A percentile compares a stretch with the other conserved stretches of the same genome.
Evolutionary conservation across 306 rosid genomes (phyloP).

Genomic region (Coriaria nepalensis): DNA sequence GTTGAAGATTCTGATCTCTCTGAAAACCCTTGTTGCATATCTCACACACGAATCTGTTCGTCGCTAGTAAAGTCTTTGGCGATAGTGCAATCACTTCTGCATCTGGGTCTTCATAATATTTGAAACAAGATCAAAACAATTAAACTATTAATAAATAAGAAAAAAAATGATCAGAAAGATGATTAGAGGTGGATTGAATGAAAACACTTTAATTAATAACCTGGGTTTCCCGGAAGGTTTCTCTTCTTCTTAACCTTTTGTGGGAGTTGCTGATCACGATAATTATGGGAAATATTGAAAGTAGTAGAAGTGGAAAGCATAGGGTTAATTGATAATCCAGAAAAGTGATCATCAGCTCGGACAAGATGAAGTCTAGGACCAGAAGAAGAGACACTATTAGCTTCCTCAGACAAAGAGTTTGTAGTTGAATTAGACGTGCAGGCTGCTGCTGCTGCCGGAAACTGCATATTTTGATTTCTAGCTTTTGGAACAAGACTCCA

Average conservation of each 20-base stretch:
- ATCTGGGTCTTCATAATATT: conserved; percentile 12
- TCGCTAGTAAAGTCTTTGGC: conserved; percentile 56
- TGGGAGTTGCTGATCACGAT: conserved; percentile 23
- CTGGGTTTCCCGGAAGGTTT: conserved; percentile 88
- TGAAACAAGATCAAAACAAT: conserved; percentile 1
- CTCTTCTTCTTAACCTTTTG: conserved; percentile 63
- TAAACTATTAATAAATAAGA: neutral
- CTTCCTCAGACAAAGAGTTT: conserved; percentile 47
- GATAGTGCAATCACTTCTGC: conserved; percentile 69
- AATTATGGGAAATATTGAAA: conserved; percentile 22
- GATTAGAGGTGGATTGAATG: neutral
- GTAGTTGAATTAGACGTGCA: conserved; percentile 53
- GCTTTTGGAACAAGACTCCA: conserved; percentile 46
- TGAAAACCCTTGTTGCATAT: conserved; percentile 73
- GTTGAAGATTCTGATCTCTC: conserved; percentile 65
- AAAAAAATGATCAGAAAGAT: neutral
- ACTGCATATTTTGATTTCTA: conserved; percentile 21
- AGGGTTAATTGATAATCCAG: conserved; percentile 13
- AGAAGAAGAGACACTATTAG: conserved; percentile 49
- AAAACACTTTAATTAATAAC: conserved; percentile 12
- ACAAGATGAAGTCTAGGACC: conserved; percentile 31
- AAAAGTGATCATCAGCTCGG: conserved; percentile 14
- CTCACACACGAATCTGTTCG: conserved; percentile 64
- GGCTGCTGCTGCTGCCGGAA: conserved; percentile 26
- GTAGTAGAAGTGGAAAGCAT: conserved; percentile 12